These are phyloP conservation scores for Xerocomus spinulosus DNA, from an alignment of 768 basidiomycete species.

Conservation along the genomic window DNA sequence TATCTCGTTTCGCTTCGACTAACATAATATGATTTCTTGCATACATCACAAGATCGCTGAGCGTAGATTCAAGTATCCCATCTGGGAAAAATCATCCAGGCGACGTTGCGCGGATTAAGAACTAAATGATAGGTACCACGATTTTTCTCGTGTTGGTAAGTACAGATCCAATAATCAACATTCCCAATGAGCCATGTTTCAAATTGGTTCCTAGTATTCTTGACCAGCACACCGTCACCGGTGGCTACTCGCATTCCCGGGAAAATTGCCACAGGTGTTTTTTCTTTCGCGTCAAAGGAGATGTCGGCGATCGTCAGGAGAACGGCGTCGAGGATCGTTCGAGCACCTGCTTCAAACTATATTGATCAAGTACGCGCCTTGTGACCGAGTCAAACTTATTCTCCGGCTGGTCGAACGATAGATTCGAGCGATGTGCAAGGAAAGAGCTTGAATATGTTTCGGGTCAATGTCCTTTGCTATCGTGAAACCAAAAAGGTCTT, in stretches of 20 bases:
- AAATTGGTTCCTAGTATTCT: background rate
- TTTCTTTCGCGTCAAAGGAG: background rate
- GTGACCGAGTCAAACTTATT: too few relatives aligned
- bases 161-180: too few relatives aligned
- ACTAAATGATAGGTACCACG: too few relatives aligned
- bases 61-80: background rate
- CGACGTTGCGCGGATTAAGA: too few relatives aligned
- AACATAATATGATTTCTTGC: background rate
- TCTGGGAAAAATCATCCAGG: background rate
- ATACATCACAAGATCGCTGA: too few relatives aligned
- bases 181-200: background rate
- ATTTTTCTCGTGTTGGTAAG: too few relatives aligned
- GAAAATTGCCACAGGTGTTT: background rate
- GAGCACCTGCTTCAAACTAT: background rate
- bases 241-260: background rate
- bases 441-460: background rate
- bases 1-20: background rate
- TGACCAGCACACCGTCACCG: background rate
- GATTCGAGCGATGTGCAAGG: background rate
- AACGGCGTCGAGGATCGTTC: background rate
- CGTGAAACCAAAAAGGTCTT: background rate
- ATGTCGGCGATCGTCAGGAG: background rate
- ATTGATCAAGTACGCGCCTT: too few relatives aligned
- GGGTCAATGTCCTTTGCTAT: background rate
- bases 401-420: too few relatives aligned